Base-by-base conservation (phyloP, 1,139 yeast genomes). In the Taphrina populina region DNA sequence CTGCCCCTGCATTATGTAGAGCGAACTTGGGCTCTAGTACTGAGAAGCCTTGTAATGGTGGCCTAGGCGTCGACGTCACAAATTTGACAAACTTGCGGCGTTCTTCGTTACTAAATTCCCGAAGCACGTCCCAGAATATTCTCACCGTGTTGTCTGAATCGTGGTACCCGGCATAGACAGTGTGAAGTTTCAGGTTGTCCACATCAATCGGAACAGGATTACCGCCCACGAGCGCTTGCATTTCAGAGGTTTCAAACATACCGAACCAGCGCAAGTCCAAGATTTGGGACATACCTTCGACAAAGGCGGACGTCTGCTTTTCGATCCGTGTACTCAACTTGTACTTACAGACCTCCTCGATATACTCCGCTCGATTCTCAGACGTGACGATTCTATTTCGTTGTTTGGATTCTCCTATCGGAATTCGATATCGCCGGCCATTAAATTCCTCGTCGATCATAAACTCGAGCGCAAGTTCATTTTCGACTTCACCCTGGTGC, bases 41-140 rank as follows among this genome's bases (percentile, higher is more conserved):
- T 2, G 76, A 74, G 67, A 92, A 92, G 0, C 99, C 99, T 26
- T 87, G 74, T 33, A 92, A 72, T 1, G 99, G 98, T 0, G 96
- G 95, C 11, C 58, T 30, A 11, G 54, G 46, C 35, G 41, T 53
- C 39, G 47, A 32, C 24, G 56, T 56, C 24, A 59, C 59, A 71
- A 88, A 92, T 66, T 86, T 84, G 34, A 90, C 70, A 58, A 92
- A 76, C 60, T 79, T 77, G 27, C 78, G 74, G 62, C 81, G 73
- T 59, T 88, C 87, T 17, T 76, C 77, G 1, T 78, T 73, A 1
- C 75, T 67, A 76, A 88, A 79, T 58, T 86, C 95, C 27, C 36
- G 37, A 4, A 92, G 74, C 5, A 88, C 81, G 59, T 83, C 81
- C 94, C 96, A 90, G 65, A 92, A 81, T 60, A 79, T 71, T 17